A percentile compares a stretch with the other conserved stretches of the same genome.
Evolutionary conservation across 345 rosid species (phyloP).

Genomic region (Erucastrum elatum): DNA sequence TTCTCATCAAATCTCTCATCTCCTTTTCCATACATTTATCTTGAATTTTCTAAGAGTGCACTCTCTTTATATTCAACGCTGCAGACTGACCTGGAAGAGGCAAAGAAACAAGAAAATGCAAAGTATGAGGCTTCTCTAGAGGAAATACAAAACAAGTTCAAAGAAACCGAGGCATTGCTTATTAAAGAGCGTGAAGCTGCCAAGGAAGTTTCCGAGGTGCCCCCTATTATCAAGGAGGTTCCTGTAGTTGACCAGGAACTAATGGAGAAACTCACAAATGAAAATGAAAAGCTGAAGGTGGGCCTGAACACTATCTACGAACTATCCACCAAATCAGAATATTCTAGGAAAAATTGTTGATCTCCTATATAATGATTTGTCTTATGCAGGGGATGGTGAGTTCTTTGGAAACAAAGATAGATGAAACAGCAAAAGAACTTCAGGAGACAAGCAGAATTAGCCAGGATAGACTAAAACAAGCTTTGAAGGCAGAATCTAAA

Average conservation of each 20-base stretch:
- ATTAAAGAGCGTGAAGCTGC: constrained; percentile 74
- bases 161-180: constrained; percentile 80
- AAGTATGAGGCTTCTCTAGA: constrained; percentile 82
- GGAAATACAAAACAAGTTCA: constrained; percentile 77
- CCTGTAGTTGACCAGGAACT: constrained; percentile 71
- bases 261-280: constrained; percentile 74
- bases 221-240: constrained; percentile 84
- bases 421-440: constrained; percentile 83
- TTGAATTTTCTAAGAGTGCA: constrained; percentile 6
- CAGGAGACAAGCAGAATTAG: constrained; percentile 76
- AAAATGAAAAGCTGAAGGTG: constrained; percentile 94
- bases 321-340: not conserved
- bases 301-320: constrained; percentile 19
- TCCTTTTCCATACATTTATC: not conserved
- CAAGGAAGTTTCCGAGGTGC: constrained; percentile 60
- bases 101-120: constrained; percentile 84
- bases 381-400: constrained; percentile 69
- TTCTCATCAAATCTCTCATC: constrained; percentile 3
- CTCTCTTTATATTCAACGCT: constrained; percentile 22
- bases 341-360: not conserved
- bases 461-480: constrained; percentile 93
- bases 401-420: constrained; percentile 82
- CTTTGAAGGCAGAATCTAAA: constrained; percentile 89
- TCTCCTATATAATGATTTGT: constrained; percentile 1
- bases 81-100: constrained; percentile 92